Evolutionary conservation across 2,329 filamentous ascomycete species (phyloP).

Genomic region (Exophiala sideris): DNA sequence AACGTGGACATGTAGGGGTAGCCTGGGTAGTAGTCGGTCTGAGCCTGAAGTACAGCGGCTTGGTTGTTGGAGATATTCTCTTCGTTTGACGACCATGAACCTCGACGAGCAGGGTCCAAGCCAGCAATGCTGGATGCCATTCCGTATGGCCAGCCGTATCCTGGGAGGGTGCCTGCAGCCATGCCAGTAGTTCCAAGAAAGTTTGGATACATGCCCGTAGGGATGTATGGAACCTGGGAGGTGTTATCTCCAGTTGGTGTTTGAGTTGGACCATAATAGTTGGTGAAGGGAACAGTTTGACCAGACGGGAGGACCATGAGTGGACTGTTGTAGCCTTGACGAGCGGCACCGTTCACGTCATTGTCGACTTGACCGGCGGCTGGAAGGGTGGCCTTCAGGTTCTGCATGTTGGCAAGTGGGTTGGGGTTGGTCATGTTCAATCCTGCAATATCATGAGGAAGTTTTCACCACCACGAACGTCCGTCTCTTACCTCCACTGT

Average conservation of each 20-base stretch:
- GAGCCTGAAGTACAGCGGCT: conserved; percentile 44
- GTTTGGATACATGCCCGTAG: conserved; percentile 35
- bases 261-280: conserved; percentile 25
- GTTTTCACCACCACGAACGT: neutral
- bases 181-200: conserved; percentile 35
- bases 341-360: conserved; percentile 15
- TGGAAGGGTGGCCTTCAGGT: conserved; percentile 27
- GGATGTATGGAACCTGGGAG: conserved; percentile 34
- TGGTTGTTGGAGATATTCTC: conserved; percentile 51
- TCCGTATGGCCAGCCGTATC: conserved; percentile 38
- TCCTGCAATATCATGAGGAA: conserved; percentile 12
- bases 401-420: conserved; percentile 25
- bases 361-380: conserved; percentile 15
- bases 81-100: conserved; percentile 42
- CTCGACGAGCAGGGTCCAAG: conserved; percentile 36
- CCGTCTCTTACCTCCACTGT: conserved; percentile 22
- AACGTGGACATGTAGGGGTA: conserved; percentile 60
- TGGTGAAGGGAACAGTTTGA: conserved; percentile 27
- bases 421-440: conserved; percentile 19
- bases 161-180: conserved; percentile 32
- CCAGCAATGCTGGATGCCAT: conserved; percentile 37
- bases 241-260: conserved; percentile 12
- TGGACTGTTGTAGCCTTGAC: conserved; percentile 25
- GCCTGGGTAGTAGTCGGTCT: conserved; percentile 51
- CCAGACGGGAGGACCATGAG: conserved; percentile 28